Base-by-base conservation (phyloP, 75 land plant species). In the Pseudotsuga menziesii region DNA sequence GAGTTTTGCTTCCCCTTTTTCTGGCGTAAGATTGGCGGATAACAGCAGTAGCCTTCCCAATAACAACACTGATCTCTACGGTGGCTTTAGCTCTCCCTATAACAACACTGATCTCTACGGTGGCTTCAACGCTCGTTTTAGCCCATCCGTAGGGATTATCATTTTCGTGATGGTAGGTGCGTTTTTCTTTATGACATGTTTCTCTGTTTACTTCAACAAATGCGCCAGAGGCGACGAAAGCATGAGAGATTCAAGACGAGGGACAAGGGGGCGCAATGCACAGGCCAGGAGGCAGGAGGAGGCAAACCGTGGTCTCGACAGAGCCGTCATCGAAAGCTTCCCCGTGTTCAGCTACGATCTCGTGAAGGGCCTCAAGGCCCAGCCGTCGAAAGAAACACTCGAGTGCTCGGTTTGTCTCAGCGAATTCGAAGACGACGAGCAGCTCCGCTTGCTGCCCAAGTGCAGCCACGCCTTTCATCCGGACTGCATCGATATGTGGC, bases 401-500 rank as follows among this genome's bases (percentile, higher is more conserved):
- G 86, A 84, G 59, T 84, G 85, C 58, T 75, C 80, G 52, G 86
- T 84, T 0, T 84, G 86, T 60, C 74, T 84, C 73, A 61, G 48
- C 20, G 86, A 84, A 22, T 84, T 84, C 22, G 85, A 84, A 48
- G 48, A 57, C 20, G 78, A 74, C 35, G 86, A 82, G 54, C 73
- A 56, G 29, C 22, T 82, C 83, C 77, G 77, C 4, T 23, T 83
- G 39, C 84, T 83, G 35, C 84, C 84, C 2, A 58, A 61, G 25
- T 83, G 84, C 61, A 58, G 60, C 22, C 83, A 83, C 23, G 59
- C 84, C 0, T 83, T 83, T 29, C 84, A 84, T 56, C 63, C 61
- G n/a, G 80, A 64, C 32, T 82, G 85, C 80, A 84, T 82, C 58
- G 85, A 82, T 13, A 61, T 36, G 36, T 84, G 86, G 85, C 73